These are phyloP conservation scores for Colletotrichum viniferum DNA, from an alignment of 2,329 filamentous ascomycete genomes.

Conservation along the genomic window DNA sequence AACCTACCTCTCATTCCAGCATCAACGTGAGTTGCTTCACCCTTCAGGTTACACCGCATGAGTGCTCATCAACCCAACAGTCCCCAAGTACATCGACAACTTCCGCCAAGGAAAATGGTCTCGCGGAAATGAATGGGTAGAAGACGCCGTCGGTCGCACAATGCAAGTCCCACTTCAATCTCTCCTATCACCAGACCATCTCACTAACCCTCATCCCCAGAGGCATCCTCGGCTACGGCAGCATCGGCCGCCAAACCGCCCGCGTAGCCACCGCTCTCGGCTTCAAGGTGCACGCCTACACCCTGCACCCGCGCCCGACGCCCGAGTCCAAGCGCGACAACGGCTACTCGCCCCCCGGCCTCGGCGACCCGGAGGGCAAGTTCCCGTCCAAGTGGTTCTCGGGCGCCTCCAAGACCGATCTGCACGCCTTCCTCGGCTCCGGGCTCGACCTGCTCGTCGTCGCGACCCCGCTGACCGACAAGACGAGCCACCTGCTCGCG, in stretches of 20 bases:
- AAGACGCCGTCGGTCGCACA: constrained; percentile 52
- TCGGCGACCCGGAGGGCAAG: constrained; percentile 56
- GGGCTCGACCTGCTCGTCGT: constrained; percentile 59
- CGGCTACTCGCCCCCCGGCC: constrained; percentile 71
- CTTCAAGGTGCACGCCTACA: constrained; percentile 77
- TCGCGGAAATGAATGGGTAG: constrained; percentile 31
- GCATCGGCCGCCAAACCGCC: constrained; percentile 58
- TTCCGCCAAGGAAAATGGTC: constrained; percentile 50
- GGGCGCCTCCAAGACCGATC: constrained; percentile 43
- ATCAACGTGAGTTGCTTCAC: constrained; percentile 42
- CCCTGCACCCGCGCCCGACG: constrained; percentile 70
- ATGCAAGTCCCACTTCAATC: constrained; percentile 42
- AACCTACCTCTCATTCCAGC: constrained; percentile 55
- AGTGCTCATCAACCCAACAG: constrained; percentile 29
- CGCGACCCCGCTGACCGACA: constrained; percentile 53
- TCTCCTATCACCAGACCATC: neutral
- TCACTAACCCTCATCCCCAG: constrained; percentile 27
- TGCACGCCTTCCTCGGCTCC: constrained; percentile 55
- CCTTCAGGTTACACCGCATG: neutral
- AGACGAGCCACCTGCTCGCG: constrained; percentile 56
- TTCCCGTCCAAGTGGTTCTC: constrained; percentile 58
- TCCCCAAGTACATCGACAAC: constrained; percentile 48
- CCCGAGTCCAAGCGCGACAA: constrained; percentile 67
- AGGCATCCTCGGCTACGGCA: constrained; percentile 59
- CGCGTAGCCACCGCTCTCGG: constrained; percentile 68